A percentile compares a stretch with the other conserved stretches of the same genome.
Evolutionary conservation across 805 yeast species (phyloP).

Genomic region (Spathaspora sp.): DNA sequence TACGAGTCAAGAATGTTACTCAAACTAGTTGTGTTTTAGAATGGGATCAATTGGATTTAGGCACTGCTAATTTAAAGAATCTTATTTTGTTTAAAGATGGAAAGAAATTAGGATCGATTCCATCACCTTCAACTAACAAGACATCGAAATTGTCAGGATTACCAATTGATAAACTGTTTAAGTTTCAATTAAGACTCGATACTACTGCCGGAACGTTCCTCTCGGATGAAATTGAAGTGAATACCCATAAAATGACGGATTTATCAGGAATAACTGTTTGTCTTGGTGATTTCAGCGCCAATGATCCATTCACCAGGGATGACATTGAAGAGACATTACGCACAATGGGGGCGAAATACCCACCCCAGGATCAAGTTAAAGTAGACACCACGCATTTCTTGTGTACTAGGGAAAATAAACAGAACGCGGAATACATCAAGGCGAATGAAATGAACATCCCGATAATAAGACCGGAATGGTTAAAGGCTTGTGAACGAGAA

Average conservation of each 20-base stretch:
- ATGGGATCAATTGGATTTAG: slow-evolving; percentile 86
- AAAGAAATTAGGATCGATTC: slow-evolving; percentile 72
- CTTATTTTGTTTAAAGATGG: slow-evolving; percentile 75
- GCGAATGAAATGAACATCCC: slow-evolving; percentile 89
- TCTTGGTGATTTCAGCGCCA: slow-evolving; percentile 70
- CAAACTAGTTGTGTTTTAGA: slow-evolving; percentile 93
- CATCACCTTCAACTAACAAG: slow-evolving; percentile 72
- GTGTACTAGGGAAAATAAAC: slow-evolving; percentile 57
- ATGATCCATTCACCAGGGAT: slow-evolving; percentile 37
- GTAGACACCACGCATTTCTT: slow-evolving; percentile 94
- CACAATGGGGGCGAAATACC: slow-evolving; percentile 72
- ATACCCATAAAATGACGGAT: slow-evolving; percentile 95
- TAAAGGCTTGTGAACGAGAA: slow-evolving; percentile 87
- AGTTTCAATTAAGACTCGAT: slow-evolving; percentile 73
- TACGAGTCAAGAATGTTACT: slow-evolving; percentile 73
- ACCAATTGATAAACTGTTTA: slow-evolving; percentile 78
- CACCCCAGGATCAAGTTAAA: slow-evolving; percentile 66
- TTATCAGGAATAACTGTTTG: slow-evolving; percentile 89
- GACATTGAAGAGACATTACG: slow-evolving; percentile 63
- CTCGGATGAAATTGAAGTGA: slow-evolving; percentile 65
- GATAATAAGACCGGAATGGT: slow-evolving; percentile 93
- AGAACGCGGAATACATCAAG: slow-evolving; percentile 66
- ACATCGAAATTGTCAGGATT: slow-evolving; percentile 89
- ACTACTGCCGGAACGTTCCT: slow-evolving; percentile 86
- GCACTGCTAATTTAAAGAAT: slow-evolving; percentile 75